Conservation (phyloP, 345 rosid species). For the Boechera divaricarpa region DNA sequence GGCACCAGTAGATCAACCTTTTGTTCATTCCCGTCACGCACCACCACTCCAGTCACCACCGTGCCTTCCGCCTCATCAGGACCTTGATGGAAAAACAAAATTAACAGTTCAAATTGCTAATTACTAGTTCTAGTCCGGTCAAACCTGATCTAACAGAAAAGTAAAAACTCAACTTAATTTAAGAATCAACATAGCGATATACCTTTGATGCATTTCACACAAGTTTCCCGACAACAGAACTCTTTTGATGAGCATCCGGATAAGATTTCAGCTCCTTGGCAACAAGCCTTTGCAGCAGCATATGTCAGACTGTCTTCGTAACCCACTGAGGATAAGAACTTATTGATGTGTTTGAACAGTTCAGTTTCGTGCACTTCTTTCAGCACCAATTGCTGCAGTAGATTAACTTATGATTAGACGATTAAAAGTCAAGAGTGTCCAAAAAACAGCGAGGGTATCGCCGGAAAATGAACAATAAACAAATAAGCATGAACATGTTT, state of each 20-base stretch:
- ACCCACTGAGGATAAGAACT: slow-evolving; percentile 50
- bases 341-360: slow-evolving; percentile 52
- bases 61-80: slow-evolving; percentile 34
- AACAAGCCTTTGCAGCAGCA: slow-evolving; percentile 72
- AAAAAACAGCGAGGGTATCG: not conserved
- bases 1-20: slow-evolving; percentile 51
- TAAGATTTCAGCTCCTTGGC: slow-evolving; percentile 82
- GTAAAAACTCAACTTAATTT: not conserved
- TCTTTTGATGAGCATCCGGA: slow-evolving; percentile 55
- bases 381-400: slow-evolving; percentile 52
- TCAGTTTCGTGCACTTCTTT: slow-evolving; percentile 56
- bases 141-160: not conserved
- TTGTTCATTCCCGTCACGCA: slow-evolving; percentile 58
- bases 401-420: not conserved
- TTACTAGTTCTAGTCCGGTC: not conserved
- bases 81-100: slow-evolving; percentile 14
- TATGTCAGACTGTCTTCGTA: slow-evolving; percentile 54
- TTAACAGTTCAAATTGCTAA: not conserved
- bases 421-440: not conserved
- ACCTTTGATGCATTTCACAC: slow-evolving; percentile 59
- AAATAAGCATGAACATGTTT: no score
- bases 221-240: slow-evolving; percentile 67
- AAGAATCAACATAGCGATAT: not conserved
- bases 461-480: not conserved
- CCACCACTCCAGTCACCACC: slow-evolving; percentile 43